Conservation (phyloP, 129 eudicot genomes). For the Daucus carota region DH1_v3.0 NC_030381.2:49332001-49332500, state of each 20-base stretch:
- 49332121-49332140: too few relatives aligned
- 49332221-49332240: too few relatives aligned
- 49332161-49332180: too few relatives aligned
- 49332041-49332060: too few relatives aligned
- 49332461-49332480: conserved; percentile 16
- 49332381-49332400: background rate
- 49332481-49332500: conserved; percentile 54
- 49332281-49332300: conserved; percentile 1
- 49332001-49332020: too few relatives aligned
- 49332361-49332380: conserved; percentile 5
- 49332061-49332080: too few relatives aligned
- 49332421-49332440: conserved; percentile 17
- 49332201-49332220: too few relatives aligned
- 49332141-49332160: too few relatives aligned
- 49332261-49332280: background rate
- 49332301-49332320: conserved; percentile 5
- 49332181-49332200: too few relatives aligned
- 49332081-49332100: too few relatives aligned
- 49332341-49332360: conserved; percentile 10
- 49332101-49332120: too few relatives aligned
- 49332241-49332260: background rate
- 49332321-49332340: background rate
- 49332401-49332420: conserved; percentile 1
- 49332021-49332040: too few relatives aligned
- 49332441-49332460: conserved; percentile 16